Base-by-base conservation (phyloP, 306 rosid species). In the Lathyrus aphaca region DNA sequence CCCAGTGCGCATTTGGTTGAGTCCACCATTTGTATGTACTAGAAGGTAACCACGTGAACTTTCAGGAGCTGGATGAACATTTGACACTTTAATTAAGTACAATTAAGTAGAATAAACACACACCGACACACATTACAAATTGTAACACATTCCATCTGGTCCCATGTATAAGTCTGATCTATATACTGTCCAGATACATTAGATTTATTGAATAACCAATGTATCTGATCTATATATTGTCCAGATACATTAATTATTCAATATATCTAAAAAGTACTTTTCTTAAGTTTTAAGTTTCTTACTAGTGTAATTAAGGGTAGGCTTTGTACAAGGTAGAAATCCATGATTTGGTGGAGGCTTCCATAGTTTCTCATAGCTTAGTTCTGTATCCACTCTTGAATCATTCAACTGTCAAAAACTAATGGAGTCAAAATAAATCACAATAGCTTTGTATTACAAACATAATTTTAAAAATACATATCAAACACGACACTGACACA, bases 1-100 rank as follows among this genome's bases (percentile, higher is more conserved):
- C 97, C 98, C 97, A 38, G 92, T 79, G 70, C 97, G 98, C 98
- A 94, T 94, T 77, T 94, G 98, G 73, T 90, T 94, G 71, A 94
- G 97, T 60, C 98, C 98, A 10, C 98, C 98, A 76, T 94, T 94
- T 1, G 98, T 81, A 78, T 90, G 90, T 50, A 94, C 98, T 43
- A 86, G 82, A 56, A 94, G 97, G 84, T 82, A 94, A 50, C 98
- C 98, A 67, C 57, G 80, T 0, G 94, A 81, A 48, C 86, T 78
- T 3, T 60, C 75, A 32, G 89, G 87, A 78, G 86, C 98, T 94
- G 90, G 65, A 80, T 44, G 23, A 76, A 59, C 58, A 76, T 74
- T 73, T 39, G 66, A 51, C 55, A 29, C 44, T 51, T 59, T 53
- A 54, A 37, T 54, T 71, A 69, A 66, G 53, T 48, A 72, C 51